Conservation (phyloP, 2,329 filamentous ascomycete species). For the Onygena corvina region DNA sequence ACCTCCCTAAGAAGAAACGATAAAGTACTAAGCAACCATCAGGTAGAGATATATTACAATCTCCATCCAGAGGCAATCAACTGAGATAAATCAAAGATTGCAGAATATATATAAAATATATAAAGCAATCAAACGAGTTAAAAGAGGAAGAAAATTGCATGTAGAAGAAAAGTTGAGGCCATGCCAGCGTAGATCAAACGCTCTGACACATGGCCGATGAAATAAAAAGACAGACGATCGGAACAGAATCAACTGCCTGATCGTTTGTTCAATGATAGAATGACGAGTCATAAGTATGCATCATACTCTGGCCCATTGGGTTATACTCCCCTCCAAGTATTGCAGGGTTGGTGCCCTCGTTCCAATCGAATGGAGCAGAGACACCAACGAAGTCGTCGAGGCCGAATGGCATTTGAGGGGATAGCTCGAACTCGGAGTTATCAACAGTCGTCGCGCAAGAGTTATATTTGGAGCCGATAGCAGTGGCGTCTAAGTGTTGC, state of each 20-base stretch:
- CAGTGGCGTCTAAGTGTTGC: not conserved
- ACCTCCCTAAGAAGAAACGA: not conserved
- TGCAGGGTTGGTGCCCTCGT: not conserved
- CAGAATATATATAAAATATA: slow-evolving; percentile 19
- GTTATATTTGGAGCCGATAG: slow-evolving; percentile 6
- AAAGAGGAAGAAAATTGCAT: slow-evolving; percentile 17
- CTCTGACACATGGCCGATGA: slow-evolving; percentile 25
- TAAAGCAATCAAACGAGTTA: slow-evolving; percentile 20
- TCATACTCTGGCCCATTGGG: slow-evolving; percentile 21
- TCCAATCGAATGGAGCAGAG: slow-evolving; percentile 12
- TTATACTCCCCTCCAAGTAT: slow-evolving; percentile 20
- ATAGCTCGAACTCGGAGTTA: slow-evolving; percentile 1
- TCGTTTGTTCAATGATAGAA: slow-evolving; percentile 17
- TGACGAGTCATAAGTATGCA: slow-evolving; percentile 25
- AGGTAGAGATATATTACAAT: slow-evolving; percentile 4
- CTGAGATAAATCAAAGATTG: no score
- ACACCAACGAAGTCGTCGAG: slow-evolving; percentile 15
- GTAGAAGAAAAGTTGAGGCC: slow-evolving; percentile 18
- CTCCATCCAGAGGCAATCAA: slow-evolving; percentile 2
- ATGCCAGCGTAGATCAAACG: slow-evolving; percentile 15
- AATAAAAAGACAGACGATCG: slow-evolving; percentile 30
- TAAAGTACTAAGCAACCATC: not conserved
- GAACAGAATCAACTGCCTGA: slow-evolving; percentile 24
- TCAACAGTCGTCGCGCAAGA: slow-evolving; percentile 5
- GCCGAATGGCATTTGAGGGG: slow-evolving; percentile 12